phyloP scores from a whole-genome alignment of 164 flowering plant species.

The Kalanchoe fedtschenkoi region DNA sequence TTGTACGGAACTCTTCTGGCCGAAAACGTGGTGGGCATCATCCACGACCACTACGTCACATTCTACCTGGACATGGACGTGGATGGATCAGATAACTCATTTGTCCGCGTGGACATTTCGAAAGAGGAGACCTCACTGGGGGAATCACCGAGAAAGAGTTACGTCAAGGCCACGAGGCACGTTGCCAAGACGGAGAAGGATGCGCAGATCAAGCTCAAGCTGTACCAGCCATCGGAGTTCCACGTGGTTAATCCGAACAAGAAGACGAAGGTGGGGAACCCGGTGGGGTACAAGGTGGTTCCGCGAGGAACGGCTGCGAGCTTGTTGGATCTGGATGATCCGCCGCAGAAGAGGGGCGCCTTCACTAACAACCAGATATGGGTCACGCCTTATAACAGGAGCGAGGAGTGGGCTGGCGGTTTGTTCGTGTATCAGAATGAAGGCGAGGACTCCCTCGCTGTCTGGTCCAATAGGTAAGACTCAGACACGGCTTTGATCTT shows the following conservation, averaged over 20 bases:
- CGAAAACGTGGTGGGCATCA: conserved; percentile 78
- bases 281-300: conserved; percentile 74
- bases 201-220: conserved; percentile 58
- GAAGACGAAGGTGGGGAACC: conserved; percentile 63
- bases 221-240: conserved; percentile 70
- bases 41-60: conserved; percentile 83
- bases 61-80: conserved; percentile 88
- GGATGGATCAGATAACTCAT: conserved; percentile 72
- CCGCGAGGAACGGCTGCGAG: conserved; percentile 74
- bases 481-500: not conserved
- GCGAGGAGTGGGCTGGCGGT: conserved; percentile 91
- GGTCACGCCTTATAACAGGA: conserved; percentile 74
- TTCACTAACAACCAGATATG: conserved; percentile 89
- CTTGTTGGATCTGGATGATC: conserved; percentile 62
- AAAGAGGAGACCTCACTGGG: conserved; percentile 31
- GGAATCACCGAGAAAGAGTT: conserved; percentile 64
- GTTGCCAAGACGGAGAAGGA: conserved; percentile 78
- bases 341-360: conserved; percentile 66
- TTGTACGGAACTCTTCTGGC: conserved; percentile 67
- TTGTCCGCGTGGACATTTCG: conserved; percentile 58
- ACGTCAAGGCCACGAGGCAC: conserved; percentile 37
- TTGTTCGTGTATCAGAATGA: conserved; percentile 62
- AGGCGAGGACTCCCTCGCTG: conserved; percentile 76
- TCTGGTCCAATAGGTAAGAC: conserved; percentile 75
- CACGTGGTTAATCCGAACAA: conserved; percentile 63